phyloP scores from a whole-genome alignment of 2,329 filamentous ascomycete species.

The Alternaria postmessia region DNA sequence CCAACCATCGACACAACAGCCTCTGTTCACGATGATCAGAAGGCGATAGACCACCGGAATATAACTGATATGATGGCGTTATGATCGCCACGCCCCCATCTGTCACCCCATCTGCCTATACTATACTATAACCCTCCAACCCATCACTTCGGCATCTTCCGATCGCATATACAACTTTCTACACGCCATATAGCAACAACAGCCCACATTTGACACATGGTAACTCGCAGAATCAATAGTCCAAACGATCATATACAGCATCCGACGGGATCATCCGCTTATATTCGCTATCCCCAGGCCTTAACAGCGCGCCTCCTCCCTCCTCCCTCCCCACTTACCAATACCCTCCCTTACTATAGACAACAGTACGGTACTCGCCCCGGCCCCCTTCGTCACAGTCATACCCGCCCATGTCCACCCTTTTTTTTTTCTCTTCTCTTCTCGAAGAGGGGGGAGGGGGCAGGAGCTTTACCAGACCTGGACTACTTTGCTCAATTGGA shows the following conservation, averaged over 20 bases:
- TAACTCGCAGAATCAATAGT: neutral
- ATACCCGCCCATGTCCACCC: neutral
- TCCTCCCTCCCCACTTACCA: too few relatives aligned
- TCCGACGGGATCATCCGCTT: neutral
- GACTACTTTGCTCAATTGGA: neutral
- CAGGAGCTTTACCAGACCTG: neutral
- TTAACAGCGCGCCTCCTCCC: neutral
- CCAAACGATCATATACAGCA: too few relatives aligned
- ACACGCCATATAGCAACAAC: neutral
- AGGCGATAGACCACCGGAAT: neutral
- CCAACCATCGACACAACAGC: too few relatives aligned
- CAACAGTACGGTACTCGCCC: neutral
- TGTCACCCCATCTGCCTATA: neutral
- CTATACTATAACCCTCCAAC: neutral
- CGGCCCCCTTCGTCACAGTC: neutral
- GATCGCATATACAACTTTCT: neutral
- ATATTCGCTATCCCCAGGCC: neutral
- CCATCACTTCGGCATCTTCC: neutral
- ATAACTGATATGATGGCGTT: neutral
- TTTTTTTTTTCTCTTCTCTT: too few relatives aligned
- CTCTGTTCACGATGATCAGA: too few relatives aligned
- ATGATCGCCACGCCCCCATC: neutral
- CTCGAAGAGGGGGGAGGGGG: too few relatives aligned
- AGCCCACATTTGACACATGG: neutral
- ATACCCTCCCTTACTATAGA: neutral